Base-by-base conservation (phyloP, 768 basidiomycete genomes). In the Vishniacozyma victoriae region DNA sequence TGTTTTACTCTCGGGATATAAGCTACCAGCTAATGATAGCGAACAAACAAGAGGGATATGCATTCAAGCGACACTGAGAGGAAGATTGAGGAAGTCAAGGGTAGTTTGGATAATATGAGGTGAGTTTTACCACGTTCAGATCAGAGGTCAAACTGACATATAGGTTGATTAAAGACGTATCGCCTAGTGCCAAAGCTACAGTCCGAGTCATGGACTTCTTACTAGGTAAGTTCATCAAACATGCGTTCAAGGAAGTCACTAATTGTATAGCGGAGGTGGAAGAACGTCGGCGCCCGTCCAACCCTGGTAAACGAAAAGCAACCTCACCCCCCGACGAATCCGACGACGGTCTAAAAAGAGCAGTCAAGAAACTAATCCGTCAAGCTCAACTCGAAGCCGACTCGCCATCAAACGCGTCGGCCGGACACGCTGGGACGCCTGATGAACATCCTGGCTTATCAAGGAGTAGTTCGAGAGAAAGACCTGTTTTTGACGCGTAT, bases 151-250 rank as follows among this genome's bases (percentile, higher is more conserved):
- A 16, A 42, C 55, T 52, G 40, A 54, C 22, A 16, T 27, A 14
- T 47, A 60, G 61, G 31, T 54, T 57, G 15, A 71, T 73, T 29
- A 56, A 61, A 22, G 54, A 61, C 35, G 52, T 70, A 11, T 73
- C 72, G 1, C 70, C 69, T 35, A 63, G 70, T 5, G 67, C 72
- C 12, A 46, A 66, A 22, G 67, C 67, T 5, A 56, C 69, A 0
- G 63, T 73, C 40, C 59, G 62, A 39, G 71, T 73, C 2, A 64
- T 71, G 57, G 70, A 69, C 37, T 61, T 69, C 19, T 45, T 73
- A 15, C 43, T 73, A 25, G 50, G 69, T 70, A 35, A 51, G 67
- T 60, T 13, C n/a, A 35, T 13, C 29, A 9, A n/a, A n/a, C n/a
- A n/a, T n/a, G 9, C 29, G 29, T 33, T n/a, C 29, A 37, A 53